Conservation (phyloP, 169 alveolate species). For the Cryptosporidium parvum region DNA sequence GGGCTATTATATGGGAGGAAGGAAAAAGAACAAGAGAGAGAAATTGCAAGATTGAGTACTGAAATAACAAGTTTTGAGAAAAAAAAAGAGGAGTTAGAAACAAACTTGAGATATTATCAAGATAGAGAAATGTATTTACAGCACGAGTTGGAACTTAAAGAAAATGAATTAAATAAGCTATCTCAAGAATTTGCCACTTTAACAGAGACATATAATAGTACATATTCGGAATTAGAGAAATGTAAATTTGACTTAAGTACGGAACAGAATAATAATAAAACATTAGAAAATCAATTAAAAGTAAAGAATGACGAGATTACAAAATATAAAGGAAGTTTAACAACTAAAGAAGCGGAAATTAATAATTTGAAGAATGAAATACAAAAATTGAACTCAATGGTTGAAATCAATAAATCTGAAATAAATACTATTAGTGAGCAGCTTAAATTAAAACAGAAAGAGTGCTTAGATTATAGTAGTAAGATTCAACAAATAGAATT, state of each 20-base stretch:
- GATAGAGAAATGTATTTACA: slow-evolving; percentile 57
- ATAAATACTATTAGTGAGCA: slow-evolving; percentile 11
- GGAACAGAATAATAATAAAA: slow-evolving; percentile 22
- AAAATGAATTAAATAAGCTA: slow-evolving; percentile 4
- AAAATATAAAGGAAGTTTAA: slow-evolving; percentile 18
- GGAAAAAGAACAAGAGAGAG: slow-evolving; percentile 66
- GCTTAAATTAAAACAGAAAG: slow-evolving; percentile 35
- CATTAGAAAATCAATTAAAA: slow-evolving; percentile 24
- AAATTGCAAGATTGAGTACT: slow-evolving; percentile 19
- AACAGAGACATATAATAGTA: slow-evolving; percentile 12
- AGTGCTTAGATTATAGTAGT: slow-evolving; percentile 40
- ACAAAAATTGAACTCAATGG: slow-evolving; percentile 10
- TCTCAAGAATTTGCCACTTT: slow-evolving; percentile 9
- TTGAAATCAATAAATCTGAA: slow-evolving; percentile 29
- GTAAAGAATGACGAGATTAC: slow-evolving; percentile 22
- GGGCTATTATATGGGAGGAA: slow-evolving; percentile 51
- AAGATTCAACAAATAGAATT: slow-evolving; percentile 53
- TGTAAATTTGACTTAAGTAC: slow-evolving; percentile 38
- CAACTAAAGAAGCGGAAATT: slow-evolving; percentile 33
- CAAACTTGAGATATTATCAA: slow-evolving; percentile 33
- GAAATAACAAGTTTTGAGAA: slow-evolving; percentile 12
- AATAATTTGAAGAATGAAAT: slow-evolving; percentile 28
- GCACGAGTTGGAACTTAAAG: slow-evolving; percentile 31
- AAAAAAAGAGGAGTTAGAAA: slow-evolving; percentile 22
- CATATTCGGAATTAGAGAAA: slow-evolving; percentile 45